Conservation (phyloP, 371 early-diverging fungal genomes). For the Mucor mucedo region DNA sequence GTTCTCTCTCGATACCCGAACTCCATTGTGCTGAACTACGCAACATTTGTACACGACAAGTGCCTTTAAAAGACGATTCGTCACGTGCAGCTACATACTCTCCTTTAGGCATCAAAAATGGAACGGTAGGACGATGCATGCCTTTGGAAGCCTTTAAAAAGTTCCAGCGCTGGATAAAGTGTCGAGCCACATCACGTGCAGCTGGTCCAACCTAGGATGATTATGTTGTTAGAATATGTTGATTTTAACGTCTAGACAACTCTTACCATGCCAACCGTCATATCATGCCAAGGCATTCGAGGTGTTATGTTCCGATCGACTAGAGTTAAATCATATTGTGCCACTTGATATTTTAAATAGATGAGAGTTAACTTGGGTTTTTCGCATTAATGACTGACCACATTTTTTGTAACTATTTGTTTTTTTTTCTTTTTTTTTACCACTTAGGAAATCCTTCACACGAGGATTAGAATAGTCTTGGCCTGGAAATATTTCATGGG, state of each 20-base stretch:
- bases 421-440: slow-evolving; percentile 32
- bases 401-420: no score
- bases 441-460: slow-evolving; percentile 85
- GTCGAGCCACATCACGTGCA: slow-evolving; percentile 87
- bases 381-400: not conserved
- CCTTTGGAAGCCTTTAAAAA: slow-evolving; percentile 77
- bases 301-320: slow-evolving; percentile 61
- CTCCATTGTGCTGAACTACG: slow-evolving; percentile 75
- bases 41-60: slow-evolving; percentile 73
- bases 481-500: slow-evolving; percentile 72
- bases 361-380: no score
- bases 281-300: slow-evolving; percentile 98
- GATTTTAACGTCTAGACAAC: no score
- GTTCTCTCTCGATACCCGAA: slow-evolving; percentile 65
- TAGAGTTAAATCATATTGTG: slow-evolving; percentile 53
- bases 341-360: slow-evolving; percentile 38
- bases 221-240: slow-evolving; percentile 5
- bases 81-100: slow-evolving; percentile 75
- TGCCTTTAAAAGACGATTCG: slow-evolving; percentile 64
- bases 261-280: slow-evolving; percentile 68
- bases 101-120: slow-evolving; percentile 78
- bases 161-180: slow-evolving; percentile 95
- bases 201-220: slow-evolving; percentile 63
- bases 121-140: slow-evolving; percentile 65
- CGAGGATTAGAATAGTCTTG: slow-evolving; percentile 93